Conservation (phyloP, 176 grass and related monocot genomes). For the Oryza brachyantha region DNA sequence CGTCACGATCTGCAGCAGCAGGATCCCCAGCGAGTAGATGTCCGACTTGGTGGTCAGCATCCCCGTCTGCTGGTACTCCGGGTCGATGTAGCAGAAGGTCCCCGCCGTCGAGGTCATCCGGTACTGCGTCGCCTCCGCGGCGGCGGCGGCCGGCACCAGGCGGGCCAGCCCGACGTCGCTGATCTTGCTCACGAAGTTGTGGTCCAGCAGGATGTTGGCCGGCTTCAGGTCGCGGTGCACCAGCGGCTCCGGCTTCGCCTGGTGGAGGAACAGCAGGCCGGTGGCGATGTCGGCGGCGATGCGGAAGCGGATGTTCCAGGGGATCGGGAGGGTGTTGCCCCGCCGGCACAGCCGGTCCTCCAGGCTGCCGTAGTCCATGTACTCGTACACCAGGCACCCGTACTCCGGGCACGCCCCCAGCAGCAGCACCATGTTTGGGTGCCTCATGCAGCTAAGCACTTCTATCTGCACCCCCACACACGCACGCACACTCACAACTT, state of each 20-base stretch:
- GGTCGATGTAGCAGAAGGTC: slow-evolving; percentile 95
- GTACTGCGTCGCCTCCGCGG: slow-evolving; percentile 66
- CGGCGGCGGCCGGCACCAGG: slow-evolving; percentile 65
- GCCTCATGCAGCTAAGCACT: slow-evolving; percentile 82
- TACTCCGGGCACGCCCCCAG: slow-evolving; percentile 89
- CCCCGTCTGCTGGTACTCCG: slow-evolving; percentile 91
- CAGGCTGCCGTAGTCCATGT: slow-evolving; percentile 93
- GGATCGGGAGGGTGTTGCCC: slow-evolving; percentile 60
- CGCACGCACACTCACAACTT: too few species aligned
- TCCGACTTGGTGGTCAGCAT: slow-evolving; percentile 87
- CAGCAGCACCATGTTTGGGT: slow-evolving; percentile 93
- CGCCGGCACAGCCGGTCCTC: slow-evolving; percentile 71
- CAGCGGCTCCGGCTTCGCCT: slow-evolving; percentile 78
- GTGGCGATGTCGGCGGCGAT: slow-evolving; percentile 81
- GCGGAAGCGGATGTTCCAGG: slow-evolving; percentile 75
- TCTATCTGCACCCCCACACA: slow-evolving; percentile 45
- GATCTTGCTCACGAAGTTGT: slow-evolving; percentile 89
- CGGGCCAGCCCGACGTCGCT: slow-evolving; percentile 82
- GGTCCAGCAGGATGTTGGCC: slow-evolving; percentile 90
- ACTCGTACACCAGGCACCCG: slow-evolving; percentile 82
- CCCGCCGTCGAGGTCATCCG: slow-evolving; percentile 83
- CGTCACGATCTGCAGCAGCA: slow-evolving; percentile 88
- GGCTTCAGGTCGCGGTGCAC: slow-evolving; percentile 96
- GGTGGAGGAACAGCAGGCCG: slow-evolving; percentile 80
- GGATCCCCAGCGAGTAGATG: slow-evolving; percentile 77